phyloP scores from a whole-genome alignment of 1,139 yeast species.

The Blastobotrys aristatus region DNA sequence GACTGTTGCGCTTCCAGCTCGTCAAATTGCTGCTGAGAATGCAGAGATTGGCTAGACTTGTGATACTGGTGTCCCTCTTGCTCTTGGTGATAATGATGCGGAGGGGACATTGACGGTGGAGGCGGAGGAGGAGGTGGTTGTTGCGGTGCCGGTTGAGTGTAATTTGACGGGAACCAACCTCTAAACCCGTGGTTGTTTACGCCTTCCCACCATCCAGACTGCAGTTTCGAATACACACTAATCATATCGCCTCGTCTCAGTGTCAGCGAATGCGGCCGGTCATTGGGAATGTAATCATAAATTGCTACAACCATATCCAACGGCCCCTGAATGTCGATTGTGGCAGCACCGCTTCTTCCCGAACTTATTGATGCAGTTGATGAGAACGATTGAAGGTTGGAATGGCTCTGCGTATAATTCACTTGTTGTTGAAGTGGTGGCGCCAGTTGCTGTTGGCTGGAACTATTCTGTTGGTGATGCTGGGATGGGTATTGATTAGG shows the following conservation, averaged over 20 bases:
- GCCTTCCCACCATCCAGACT: constrained; percentile 40
- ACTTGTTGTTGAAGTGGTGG: background rate
- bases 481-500: background rate
- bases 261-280: constrained; percentile 59
- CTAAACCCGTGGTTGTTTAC: constrained; percentile 25
- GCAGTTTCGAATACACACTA: constrained; percentile 48
- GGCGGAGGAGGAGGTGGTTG: constrained; percentile 10
- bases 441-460: background rate
- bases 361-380: constrained; percentile 2
- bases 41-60: background rate
- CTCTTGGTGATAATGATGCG: background rate
- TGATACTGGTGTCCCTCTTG: background rate
- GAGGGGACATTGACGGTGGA: constrained; percentile 4
- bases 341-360: no score
- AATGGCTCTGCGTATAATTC: background rate
- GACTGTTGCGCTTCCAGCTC: no score
- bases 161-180: constrained; percentile 38
- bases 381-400: background rate
- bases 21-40: background rate
- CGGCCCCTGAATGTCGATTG: background rate
- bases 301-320: constrained; percentile 9
- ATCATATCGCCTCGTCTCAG: constrained; percentile 60
- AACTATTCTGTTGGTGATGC: constrained; percentile 3
- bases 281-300: constrained; percentile 20
- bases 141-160: constrained; percentile 24